Percentiles rank a stretch among this genome's conserved stretches.
Evolutionary conservation across 2,329 filamentous ascomycete genomes (phyloP).

Genomic region (Aspergillus pseudoviridinutans): DNA sequence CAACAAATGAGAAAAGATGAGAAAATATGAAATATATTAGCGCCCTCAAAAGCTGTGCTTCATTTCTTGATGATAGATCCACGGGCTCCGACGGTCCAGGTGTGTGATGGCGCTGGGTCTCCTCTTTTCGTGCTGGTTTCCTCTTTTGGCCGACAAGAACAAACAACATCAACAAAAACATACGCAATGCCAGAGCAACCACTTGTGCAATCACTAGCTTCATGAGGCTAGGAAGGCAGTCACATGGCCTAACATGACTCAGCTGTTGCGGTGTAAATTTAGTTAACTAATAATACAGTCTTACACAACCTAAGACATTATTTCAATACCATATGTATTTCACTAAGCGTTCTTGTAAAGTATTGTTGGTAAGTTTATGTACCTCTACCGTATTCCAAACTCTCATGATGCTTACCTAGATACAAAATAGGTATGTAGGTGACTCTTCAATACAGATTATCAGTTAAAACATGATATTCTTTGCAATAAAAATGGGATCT

Average conservation of each 20-base stretch:
- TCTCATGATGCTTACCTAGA: too few species aligned
- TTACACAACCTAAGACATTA: neutral
- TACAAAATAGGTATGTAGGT: too few species aligned
- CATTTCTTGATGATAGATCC: neutral
- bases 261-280: too few species aligned
- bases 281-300: neutral
- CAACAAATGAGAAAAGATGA: neutral
- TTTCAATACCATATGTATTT: neutral
- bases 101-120: neutral
- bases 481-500: too few species aligned
- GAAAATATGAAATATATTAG: neutral
- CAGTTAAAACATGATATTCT: too few species aligned
- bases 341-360: neutral
- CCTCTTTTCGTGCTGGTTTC: neutral
- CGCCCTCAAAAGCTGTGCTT: neutral
- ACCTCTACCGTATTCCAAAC: too few species aligned
- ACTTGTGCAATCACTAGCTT: slow-evolving; percentile 14
- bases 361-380: too few species aligned
- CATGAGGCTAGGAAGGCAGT: neutral
- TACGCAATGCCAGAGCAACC: slow-evolving; percentile 26
- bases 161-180: slow-evolving; percentile 38
- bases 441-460: too few species aligned
- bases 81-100: neutral
- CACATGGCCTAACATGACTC: neutral
- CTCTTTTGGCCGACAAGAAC: neutral